Evolutionary conservation across 441 rosid genomes (phyloP).

Genomic region (Erodium moschatum): DNA sequence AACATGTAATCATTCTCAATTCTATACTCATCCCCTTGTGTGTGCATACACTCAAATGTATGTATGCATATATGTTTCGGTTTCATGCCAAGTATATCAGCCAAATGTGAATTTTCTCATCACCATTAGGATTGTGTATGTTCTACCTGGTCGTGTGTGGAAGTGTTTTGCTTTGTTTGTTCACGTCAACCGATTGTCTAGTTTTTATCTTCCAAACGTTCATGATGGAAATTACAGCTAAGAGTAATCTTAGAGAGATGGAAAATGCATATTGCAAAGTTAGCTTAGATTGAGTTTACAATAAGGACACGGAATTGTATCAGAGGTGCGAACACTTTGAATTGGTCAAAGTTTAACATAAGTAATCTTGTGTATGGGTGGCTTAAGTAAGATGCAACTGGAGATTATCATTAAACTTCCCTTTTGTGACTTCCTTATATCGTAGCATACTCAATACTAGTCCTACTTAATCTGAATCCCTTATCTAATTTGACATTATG

Average conservation of each 20-base stretch:
- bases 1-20: slow-evolving; percentile 40
- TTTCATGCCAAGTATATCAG: not conserved
- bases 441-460: not conserved
- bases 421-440: not conserved
- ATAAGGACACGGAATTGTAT: not conserved
- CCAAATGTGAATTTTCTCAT: not conserved
- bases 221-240: not conserved
- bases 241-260: not conserved
- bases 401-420: not conserved
- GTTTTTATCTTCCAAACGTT: not conserved
- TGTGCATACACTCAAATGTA: not conserved
- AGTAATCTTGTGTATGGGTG: too few species aligned
- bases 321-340: not conserved
- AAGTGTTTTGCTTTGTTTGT: not conserved
- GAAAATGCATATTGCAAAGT: not conserved
- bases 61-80: not conserved
- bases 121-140: not conserved
- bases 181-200: not conserved
- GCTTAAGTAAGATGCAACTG: too few species aligned
- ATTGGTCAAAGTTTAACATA: not conserved
- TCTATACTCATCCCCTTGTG: not conserved
- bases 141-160: not conserved
- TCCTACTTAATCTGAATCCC: not conserved
- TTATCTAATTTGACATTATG: not conserved
- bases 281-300: not conserved